Evolutionary conservation across 768 basidiomycete genomes (phyloP).

Genomic region (Russula abietina): DNA sequence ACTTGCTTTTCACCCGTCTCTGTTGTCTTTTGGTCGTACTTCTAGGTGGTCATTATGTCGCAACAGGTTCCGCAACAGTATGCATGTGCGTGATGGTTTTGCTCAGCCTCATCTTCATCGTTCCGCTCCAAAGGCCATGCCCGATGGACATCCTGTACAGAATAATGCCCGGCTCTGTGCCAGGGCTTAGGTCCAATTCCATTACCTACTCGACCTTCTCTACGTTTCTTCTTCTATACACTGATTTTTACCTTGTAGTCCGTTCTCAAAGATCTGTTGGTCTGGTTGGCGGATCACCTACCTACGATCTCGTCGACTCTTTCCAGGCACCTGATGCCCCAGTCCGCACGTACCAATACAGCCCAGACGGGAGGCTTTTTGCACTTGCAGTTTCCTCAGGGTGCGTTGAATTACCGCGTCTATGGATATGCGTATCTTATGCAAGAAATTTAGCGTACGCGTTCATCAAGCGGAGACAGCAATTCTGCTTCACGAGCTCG

Average conservation of each 20-base stretch:
- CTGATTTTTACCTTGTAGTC: conserved; percentile 42
- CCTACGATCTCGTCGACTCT: conserved; percentile 58
- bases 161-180: not conserved
- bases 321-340: conserved; percentile 65
- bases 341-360: conserved; percentile 74
- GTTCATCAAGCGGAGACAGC: conserved; percentile 71
- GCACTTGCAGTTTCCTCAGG: conserved; percentile 73
- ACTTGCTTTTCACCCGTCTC: conserved; percentile 56
- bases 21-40: conserved; percentile 15
- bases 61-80: conserved; percentile 76
- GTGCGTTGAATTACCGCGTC: conserved; percentile 41
- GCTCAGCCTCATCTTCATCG: not conserved
- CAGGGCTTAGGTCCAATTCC: not conserved
- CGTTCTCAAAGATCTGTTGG: conserved; percentile 93
- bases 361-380: conserved; percentile 79
- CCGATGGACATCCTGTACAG: not conserved
- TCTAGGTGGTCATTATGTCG: conserved; percentile 46
- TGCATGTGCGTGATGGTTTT: conserved; percentile 54
- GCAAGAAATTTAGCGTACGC: conserved; percentile 49
- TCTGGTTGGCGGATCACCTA: conserved; percentile 75
- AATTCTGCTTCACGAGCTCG: conserved; percentile 67
- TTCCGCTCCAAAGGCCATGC: not conserved
- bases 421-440: conserved; percentile 18
- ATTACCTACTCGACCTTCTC: not conserved
- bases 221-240: conserved; percentile 20